phyloP scores from a whole-genome alignment of 164 flowering plant species.

The Warburgia ugandensis region DNA sequence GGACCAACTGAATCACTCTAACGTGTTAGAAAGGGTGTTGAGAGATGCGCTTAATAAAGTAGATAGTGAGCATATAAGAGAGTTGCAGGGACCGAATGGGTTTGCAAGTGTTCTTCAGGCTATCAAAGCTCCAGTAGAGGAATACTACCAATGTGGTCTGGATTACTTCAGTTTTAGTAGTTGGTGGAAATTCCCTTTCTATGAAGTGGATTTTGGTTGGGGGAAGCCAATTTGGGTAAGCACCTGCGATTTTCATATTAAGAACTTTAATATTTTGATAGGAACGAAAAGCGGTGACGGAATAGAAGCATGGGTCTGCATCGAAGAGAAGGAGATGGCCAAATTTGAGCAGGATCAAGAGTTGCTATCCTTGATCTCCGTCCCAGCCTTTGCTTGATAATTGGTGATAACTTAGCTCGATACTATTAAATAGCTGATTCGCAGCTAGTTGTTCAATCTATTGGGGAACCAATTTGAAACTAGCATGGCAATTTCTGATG shows the following conservation, averaged over 20 bases:
- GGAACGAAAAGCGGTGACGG: neutral
- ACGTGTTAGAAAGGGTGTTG: neutral
- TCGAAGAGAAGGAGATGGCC: constrained; percentile 1
- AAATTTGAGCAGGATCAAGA: constrained; percentile 1
- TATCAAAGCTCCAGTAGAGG: no score
- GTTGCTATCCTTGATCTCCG: neutral
- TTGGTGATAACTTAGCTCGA: no score
- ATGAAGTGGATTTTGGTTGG: no score
- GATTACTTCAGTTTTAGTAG: neutral
- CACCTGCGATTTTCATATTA: neutral
- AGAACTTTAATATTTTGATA: neutral
- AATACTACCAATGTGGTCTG: no score
- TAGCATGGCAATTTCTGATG: no score
- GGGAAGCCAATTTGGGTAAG: constrained; percentile 1
- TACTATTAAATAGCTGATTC: no score
- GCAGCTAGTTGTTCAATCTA: no score
- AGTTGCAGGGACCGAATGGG: neutral
- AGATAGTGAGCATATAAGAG: neutral
- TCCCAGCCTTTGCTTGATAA: no score
- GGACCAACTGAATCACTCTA: neutral
- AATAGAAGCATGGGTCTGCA: constrained; percentile 5
- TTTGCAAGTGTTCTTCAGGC: no score
- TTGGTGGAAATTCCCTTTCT: constrained; percentile 1
- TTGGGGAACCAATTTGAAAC: no score
- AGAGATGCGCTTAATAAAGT: constrained; percentile 2